Percentiles rank a stretch among this genome's conserved stretches.
These are phyloP conservation scores for Pyrus hybrid DNA, from an alignment of 331 rosid species.

Conservation along the genomic window DNA sequence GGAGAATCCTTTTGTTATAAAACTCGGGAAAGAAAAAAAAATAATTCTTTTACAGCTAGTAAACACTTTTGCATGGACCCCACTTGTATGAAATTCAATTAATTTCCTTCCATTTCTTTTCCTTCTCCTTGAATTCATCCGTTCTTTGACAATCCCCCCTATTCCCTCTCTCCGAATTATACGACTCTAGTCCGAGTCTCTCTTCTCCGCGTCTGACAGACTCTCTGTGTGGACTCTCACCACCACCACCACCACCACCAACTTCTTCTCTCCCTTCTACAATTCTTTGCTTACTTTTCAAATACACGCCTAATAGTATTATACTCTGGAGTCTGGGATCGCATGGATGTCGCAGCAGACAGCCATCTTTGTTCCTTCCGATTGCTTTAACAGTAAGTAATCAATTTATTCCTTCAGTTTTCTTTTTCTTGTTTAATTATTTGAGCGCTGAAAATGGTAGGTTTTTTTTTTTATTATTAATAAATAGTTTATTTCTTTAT, in stretches of 20 bases:
- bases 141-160: not conserved
- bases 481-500: not conserved
- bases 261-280: not conserved
- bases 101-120: not conserved
- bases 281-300: not conserved
- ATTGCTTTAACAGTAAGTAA: constrained; percentile 59
- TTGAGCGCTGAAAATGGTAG: constrained; percentile 28
- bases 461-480: not conserved
- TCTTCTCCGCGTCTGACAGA: not conserved
- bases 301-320: not conserved
- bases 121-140: not conserved
- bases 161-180: constrained; percentile 18
- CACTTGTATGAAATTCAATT: not conserved
- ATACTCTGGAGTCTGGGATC: constrained; percentile 18
- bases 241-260: not conserved
- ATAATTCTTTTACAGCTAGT: not conserved
- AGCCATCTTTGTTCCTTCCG: constrained; percentile 28
- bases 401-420: constrained; percentile 1
- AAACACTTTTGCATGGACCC: constrained; percentile 3
- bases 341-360: constrained; percentile 36
- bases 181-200: not conserved
- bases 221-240: constrained; percentile 21
- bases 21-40: not conserved
- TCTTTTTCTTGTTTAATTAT: not conserved
- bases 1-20: not conserved